Evolutionary conservation across 108 stramenopile genomes (phyloP).

Genomic region (Nitzschia sp.): DNA sequence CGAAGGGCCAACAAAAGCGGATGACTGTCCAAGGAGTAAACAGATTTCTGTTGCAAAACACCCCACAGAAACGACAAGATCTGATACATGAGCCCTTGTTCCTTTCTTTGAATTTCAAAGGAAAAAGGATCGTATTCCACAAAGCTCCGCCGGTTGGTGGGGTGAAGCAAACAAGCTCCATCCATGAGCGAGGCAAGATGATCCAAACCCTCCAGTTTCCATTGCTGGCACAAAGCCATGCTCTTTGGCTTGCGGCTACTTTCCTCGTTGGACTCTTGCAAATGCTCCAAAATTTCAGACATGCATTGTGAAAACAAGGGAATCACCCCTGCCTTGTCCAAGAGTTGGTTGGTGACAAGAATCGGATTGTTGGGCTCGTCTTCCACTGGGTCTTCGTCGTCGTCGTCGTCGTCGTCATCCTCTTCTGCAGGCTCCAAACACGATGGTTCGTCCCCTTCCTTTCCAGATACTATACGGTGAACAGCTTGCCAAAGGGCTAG

Average conservation of each 20-base stretch:
- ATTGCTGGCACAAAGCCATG: neutral
- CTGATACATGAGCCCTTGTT: slow-evolving; percentile 18
- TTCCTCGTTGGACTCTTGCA: neutral
- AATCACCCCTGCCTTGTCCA: slow-evolving; percentile 60
- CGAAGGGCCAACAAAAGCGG: slow-evolving; percentile 44
- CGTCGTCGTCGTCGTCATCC: slow-evolving; percentile 20
- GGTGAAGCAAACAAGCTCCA: slow-evolving; percentile 65
- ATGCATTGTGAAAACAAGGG: slow-evolving; percentile 54
- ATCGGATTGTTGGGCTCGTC: slow-evolving; percentile 58
- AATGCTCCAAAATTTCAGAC: slow-evolving; percentile 40
- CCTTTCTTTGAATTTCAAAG: slow-evolving; percentile 14
- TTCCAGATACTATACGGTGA: slow-evolving; percentile 59
- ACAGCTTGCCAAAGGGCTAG: slow-evolving; percentile 50
- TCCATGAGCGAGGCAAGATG: slow-evolving; percentile 65
- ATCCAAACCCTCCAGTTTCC: slow-evolving; percentile 26
- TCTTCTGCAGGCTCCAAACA: slow-evolving; percentile 30
- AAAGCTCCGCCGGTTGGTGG: slow-evolving; percentile 46
- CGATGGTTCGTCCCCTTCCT: slow-evolving; percentile 41
- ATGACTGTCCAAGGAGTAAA: slow-evolving; percentile 14
- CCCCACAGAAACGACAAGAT: slow-evolving; percentile 7
- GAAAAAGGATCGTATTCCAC: slow-evolving; percentile 37
- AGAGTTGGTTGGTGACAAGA: slow-evolving; percentile 56
- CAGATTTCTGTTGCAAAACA: neutral
- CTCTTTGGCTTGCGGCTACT: neutral
- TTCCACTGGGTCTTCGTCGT: slow-evolving; percentile 36